phyloP scores from a whole-genome alignment of 352 stramenopile species.

The Pythium brassicae region DNA sequence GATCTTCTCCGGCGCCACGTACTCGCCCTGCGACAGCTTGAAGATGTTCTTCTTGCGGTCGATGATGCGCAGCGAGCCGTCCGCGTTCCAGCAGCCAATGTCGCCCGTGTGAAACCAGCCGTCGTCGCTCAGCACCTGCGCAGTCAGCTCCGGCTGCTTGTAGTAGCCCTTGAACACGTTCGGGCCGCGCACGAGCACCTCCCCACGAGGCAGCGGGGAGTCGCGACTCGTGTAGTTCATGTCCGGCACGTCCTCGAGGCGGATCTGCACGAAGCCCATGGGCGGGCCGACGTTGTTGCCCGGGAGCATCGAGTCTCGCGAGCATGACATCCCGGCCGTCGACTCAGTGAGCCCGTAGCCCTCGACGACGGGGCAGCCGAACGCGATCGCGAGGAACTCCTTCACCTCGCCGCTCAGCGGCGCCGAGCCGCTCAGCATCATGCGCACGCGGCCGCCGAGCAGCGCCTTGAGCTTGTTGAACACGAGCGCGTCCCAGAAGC shows the following conservation, averaged over 20 bases:
- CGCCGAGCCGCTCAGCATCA: constrained; percentile 94
- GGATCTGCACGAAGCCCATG: constrained; percentile 83
- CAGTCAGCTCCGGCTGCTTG: constrained; percentile 91
- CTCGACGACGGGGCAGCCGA: constrained; percentile 90
- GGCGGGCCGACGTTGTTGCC: constrained; percentile 92
- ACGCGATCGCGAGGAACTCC: constrained; percentile 94
- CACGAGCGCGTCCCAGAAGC: constrained; percentile 93
- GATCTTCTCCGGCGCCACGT: constrained; percentile 96
- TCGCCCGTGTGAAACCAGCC: constrained; percentile 98
- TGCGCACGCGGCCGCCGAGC: constrained; percentile 85
- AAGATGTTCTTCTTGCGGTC: constrained; percentile 94
- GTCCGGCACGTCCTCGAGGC: constrained; percentile 94
- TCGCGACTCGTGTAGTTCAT: constrained; percentile 94
- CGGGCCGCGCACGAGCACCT: constrained; percentile 69
- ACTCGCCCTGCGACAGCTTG: constrained; percentile 95
- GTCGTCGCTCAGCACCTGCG: constrained; percentile 86
- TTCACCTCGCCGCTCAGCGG: constrained; percentile 91
- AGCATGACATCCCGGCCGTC: constrained; percentile 73
- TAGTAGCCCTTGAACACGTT: constrained; percentile 93
- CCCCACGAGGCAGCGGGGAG: constrained; percentile 52
- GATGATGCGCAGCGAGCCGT: constrained; percentile 90
- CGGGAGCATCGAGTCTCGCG: constrained; percentile 36
- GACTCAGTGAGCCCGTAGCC: constrained; percentile 98
- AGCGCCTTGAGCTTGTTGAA: constrained; percentile 94
- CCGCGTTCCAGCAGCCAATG: constrained; percentile 93